Base-by-base conservation (phyloP, 176 grass and related monocot genomes). In the Typha latifolia region DNA sequence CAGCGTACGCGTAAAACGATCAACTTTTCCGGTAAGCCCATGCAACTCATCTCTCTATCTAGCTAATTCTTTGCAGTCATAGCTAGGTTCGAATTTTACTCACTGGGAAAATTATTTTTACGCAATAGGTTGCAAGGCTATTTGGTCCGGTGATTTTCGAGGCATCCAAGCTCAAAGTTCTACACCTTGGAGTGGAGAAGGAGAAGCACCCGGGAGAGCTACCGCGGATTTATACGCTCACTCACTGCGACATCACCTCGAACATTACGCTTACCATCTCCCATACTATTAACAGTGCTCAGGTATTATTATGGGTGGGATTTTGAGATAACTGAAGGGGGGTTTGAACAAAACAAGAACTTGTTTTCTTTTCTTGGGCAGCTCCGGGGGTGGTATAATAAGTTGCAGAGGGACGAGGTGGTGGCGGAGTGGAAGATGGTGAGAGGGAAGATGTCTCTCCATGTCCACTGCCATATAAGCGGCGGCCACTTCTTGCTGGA, bases 401-500 rank as follows among this genome's bases (percentile, higher is more conserved):
- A 68, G 7, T 79, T 93, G 72, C 95, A 99, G 83, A 83, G 95
- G 32, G 95, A 99, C 69, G 95, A 99, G 74, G 95, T 99, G 73
- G 86, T 99, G 26, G 95, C 95, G 0, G 95, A 99, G 71, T 99
- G 95, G 89, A 93, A 83, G 79, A 99, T 87, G 81, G 84, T 94
- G 49, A 76, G 53, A 0, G 89, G 89, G 3, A 61, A 69, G 56
- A 99, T 99, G 95, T 99, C 95, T 52, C 81, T 99, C 32, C 95
- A 94, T 64, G 95, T 99, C 48, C 95, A 99, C 84, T 99, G 95
- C 95, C 95, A 99, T 72, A 93, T 99, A 75, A 93, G 89, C 76
- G 95, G 95, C 67, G 95, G 89, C 0, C 89, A 99, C 71, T 69
- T 99, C 81, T 84, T 99, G n/a, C 86, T 93, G 62, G 84, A 93